phyloP scores from a whole-genome alignment of 345 rosid species.

The Cardiospermum halicacabum region DNA sequence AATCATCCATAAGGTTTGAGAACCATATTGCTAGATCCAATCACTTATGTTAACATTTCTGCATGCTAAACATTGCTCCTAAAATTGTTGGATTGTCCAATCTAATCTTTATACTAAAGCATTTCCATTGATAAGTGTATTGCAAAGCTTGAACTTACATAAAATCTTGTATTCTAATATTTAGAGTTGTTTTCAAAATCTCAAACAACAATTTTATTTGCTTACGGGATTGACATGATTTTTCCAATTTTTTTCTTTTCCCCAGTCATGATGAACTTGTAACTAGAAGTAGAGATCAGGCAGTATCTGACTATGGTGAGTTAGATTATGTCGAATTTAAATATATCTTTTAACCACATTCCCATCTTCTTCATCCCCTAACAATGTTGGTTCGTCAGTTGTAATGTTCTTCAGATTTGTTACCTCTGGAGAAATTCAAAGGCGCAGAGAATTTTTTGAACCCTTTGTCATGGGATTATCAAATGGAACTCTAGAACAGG shows the following conservation, averaged over 20 bases:
- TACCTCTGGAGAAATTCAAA: constrained; percentile 89
- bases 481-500: constrained; percentile 92
- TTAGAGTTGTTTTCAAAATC: not conserved
- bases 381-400: constrained; percentile 60
- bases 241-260: constrained; percentile 16
- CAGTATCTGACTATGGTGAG: constrained; percentile 91
- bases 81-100: not conserved
- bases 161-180: not conserved
- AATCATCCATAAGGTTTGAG: constrained; percentile 66
- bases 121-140: not conserved
- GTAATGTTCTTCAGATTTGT: constrained; percentile 99
- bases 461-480: constrained; percentile 86
- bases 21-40: constrained; percentile 1
- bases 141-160: not conserved
- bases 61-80: not conserved
- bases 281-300: constrained; percentile 80
- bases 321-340: constrained; percentile 11
- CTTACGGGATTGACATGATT: constrained; percentile 14
- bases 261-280: constrained; percentile 76
- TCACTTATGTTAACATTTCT: not conserved
- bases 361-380: constrained; percentile 18
- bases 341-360: constrained; percentile 12
- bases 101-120: not conserved
- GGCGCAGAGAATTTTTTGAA: constrained; percentile 81
- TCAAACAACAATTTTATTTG: constrained; percentile 10